Evolutionary conservation across 805 yeast genomes (phyloP), one percentile per base, ranked within the genome.

Genomic region (Saccharomycopsis sp.): DNA sequence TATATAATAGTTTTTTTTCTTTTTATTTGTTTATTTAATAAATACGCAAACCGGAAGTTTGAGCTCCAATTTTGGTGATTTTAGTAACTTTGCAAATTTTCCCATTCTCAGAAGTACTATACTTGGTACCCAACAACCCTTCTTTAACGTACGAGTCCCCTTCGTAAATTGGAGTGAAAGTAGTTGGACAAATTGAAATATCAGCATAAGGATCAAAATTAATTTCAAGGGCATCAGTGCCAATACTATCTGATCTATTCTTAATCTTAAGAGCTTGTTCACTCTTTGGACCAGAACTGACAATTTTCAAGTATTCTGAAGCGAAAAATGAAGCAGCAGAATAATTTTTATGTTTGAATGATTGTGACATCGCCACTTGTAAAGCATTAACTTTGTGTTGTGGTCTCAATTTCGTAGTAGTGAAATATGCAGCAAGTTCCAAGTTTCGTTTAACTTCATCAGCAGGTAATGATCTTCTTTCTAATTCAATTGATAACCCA

Each of bases 401-500:
- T 28, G 85, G 80, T 52, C 83, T 86, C 55, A 93, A 73, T 53
- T 83, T 76, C 22, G 89, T 81, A 59, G 77, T 80, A 11, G 98
- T 87, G 70, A 93, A 94, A 65, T 90, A 90, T 1, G 97, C 94
- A 4, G 98, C 97, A 54, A 93, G 70, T 64, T 93, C 97, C 59
- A 93, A 72, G 63, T 87, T 89, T 52, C 97, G 83, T 63, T 87
- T 83, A 44, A 83, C 70, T 50, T 81, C 80, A 24, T 74, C 73
- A 8, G 80, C 71, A 26, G 83, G 85, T 47, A 94, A 65, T 8
- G 83, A 60, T 65, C 97, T 87, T 65, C 99, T 89, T 45, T 75
- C 75, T 52, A 90, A 72, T 64, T 93, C 99, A 52, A 93, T 86
- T 19, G 95, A 83, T 53, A 90, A 74, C 22, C 97, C 98, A 41